Percentiles rank a stretch among this genome's conserved stretches.
phyloP scores from a whole-genome alignment of 495 filamentous ascomycete species.

The Xylaria palmicola region DNA sequence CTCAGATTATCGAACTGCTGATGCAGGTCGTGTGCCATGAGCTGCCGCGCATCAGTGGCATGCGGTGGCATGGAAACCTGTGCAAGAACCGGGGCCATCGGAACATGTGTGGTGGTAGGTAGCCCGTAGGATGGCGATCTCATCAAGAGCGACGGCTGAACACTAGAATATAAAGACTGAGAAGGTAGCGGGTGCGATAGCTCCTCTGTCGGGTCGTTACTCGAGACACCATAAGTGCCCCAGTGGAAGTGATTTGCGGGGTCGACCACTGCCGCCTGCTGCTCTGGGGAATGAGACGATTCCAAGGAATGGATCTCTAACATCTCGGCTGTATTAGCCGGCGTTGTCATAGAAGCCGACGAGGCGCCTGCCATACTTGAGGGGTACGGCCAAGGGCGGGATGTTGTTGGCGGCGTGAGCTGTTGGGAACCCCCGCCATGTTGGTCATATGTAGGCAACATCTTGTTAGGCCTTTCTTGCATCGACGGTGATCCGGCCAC shows the following conservation, averaged over 20 bases:
- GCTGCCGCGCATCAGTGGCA: conserved; percentile 14
- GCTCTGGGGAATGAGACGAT: conserved; percentile 27
- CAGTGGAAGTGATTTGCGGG: conserved; percentile 28
- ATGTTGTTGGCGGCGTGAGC: conserved; percentile 44
- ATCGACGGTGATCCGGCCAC: conserved; percentile 43
- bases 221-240: conserved; percentile 31
- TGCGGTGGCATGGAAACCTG: conserved; percentile 24
- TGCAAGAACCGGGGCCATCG: conserved; percentile 19
- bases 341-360: conserved; percentile 36
- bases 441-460: conserved; percentile 35
- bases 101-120: conserved; percentile 13
- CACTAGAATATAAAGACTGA: conserved; percentile 12
- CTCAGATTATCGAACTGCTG: conserved; percentile 22
- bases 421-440: conserved; percentile 35
- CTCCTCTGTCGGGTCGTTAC: conserved; percentile 21
- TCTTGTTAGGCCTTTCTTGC: conserved; percentile 38
- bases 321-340: conserved; percentile 33
- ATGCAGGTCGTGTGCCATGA: conserved; percentile 18
- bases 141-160: conserved; percentile 23
- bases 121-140: conserved; percentile 21
- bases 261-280: conserved; percentile 22
- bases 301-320: conserved; percentile 27
- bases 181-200: conserved; percentile 20
- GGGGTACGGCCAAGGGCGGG: conserved; percentile 38
- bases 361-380: conserved; percentile 31